phyloP scores from a whole-genome alignment of 225 moss, liverwort and hornwort genomes.

The Rhytidiadelphus loreus region DNA sequence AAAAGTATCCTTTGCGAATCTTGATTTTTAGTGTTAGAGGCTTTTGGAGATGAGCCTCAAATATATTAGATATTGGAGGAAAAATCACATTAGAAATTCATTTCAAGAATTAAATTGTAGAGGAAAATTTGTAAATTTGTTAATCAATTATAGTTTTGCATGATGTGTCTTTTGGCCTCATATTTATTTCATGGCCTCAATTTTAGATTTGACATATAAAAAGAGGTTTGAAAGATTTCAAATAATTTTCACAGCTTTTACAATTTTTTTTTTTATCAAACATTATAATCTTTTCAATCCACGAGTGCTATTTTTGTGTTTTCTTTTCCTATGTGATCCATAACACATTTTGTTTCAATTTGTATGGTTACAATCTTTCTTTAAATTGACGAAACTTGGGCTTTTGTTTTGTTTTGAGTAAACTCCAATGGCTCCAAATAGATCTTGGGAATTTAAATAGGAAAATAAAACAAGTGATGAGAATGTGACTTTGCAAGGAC shows the following conservation, averaged over 20 bases:
- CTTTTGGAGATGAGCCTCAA: background rate
- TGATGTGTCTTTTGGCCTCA: background rate
- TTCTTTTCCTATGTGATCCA: too few species aligned
- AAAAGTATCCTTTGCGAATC: background rate
- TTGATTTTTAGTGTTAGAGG: background rate
- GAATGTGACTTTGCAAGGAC: too few species aligned
- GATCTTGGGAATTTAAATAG: too few species aligned
- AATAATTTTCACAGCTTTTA: too few species aligned
- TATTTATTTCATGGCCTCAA: background rate
- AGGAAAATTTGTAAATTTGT: accelerated
- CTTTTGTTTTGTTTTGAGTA: too few species aligned
- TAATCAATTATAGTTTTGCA: background rate
- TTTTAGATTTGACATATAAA: background rate
- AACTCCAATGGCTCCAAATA: too few species aligned
- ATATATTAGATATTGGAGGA: accelerated
- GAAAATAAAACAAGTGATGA: background rate
- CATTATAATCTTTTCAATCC: background rate
- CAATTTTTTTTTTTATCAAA: too few species aligned
- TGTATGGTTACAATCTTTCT: too few species aligned
- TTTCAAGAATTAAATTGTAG: background rate
- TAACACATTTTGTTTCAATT: too few species aligned
- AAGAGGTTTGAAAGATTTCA: background rate
- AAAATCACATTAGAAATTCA: background rate
- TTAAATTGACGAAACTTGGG: too few species aligned
- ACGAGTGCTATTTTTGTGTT: too few species aligned